These are phyloP conservation scores for Piper betle DNA, from an alignment of 164 flowering plant genomes.

Conservation along the genomic window DNA sequence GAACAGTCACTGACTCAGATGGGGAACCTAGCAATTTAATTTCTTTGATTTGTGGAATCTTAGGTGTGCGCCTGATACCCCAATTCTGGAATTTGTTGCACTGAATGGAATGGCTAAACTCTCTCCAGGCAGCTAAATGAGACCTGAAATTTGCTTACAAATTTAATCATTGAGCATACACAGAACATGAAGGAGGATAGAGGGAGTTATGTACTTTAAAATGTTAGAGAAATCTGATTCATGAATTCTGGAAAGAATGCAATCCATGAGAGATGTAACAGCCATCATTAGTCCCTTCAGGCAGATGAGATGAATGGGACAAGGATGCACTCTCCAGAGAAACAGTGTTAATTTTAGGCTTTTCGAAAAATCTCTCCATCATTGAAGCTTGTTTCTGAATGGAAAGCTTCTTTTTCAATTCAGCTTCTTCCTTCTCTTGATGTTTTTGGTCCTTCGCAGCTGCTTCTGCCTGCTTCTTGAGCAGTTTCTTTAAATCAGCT, in stretches of 20 bases:
- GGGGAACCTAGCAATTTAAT: slow-evolving; percentile 45
- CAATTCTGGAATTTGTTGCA: slow-evolving; percentile 26
- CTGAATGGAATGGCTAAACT: slow-evolving; percentile 23
- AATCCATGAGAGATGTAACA: slow-evolving; percentile 27
- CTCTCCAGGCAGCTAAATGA: too few relatives aligned
- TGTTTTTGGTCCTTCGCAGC: slow-evolving; percentile 58
- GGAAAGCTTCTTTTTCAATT: slow-evolving; percentile 45
- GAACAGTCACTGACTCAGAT: slow-evolving; percentile 13
- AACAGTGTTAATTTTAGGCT: slow-evolving; percentile 18
- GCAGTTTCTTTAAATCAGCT: slow-evolving; percentile 45
- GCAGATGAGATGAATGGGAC: slow-evolving; percentile 1
- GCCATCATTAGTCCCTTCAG: slow-evolving; percentile 6
- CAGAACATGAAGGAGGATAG: not conserved
- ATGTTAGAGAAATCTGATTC: slow-evolving; percentile 23
- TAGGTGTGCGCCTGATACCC: slow-evolving; percentile 74
- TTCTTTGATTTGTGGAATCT: slow-evolving; percentile 50
- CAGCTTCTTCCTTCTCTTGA: slow-evolving; percentile 65
- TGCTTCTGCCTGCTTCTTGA: slow-evolving; percentile 12
- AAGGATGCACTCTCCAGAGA: slow-evolving; percentile 11
- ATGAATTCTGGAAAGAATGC: slow-evolving; percentile 25
- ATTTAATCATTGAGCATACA: not conserved
- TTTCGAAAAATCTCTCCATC: slow-evolving; percentile 82
- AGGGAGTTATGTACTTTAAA: slow-evolving; percentile 28
- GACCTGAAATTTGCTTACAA: too few relatives aligned
- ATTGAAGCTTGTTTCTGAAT: slow-evolving; percentile 83